Evolutionary conservation across 768 basidiomycete species (phyloP).

Genomic region (Leccinum incarnatum): DNA sequence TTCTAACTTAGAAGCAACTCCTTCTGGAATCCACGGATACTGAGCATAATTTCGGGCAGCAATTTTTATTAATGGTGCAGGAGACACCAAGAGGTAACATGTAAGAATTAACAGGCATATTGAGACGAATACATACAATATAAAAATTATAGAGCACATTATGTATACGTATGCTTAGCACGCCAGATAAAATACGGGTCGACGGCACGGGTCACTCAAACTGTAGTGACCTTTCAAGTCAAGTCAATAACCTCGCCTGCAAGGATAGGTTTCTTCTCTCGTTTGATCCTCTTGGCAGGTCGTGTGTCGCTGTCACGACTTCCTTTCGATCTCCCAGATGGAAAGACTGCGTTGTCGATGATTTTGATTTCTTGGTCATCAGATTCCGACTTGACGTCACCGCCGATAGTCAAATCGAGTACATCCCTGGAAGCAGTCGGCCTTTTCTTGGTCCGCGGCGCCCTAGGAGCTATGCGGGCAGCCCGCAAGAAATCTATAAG

Average conservation of each 20-base stretch:
- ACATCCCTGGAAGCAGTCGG: slow-evolving; percentile 6
- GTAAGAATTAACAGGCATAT: neutral
- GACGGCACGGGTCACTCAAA: neutral
- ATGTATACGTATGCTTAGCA: neutral
- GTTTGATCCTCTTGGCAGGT: slow-evolving; percentile 27
- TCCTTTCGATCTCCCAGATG: slow-evolving; percentile 4
- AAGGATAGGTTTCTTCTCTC: slow-evolving; percentile 16
- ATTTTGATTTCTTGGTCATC: slow-evolving; percentile 7
- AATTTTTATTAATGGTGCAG: neutral
- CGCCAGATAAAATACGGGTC: neutral
- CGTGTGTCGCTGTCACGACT: slow-evolving; percentile 1
- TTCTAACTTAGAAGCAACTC: neutral
- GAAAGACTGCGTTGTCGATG: slow-evolving; percentile 1
- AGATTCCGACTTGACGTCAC: slow-evolving; percentile 11
- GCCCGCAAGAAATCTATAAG: slow-evolving; percentile 27
- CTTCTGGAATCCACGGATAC: neutral
- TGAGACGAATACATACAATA: neutral
- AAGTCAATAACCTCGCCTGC: slow-evolving; percentile 31
- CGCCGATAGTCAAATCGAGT: slow-evolving; percentile 20
- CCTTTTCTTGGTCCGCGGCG: slow-evolving; percentile 1
- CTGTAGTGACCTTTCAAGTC: slow-evolving; percentile 20
- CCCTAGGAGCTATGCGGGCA: slow-evolving; percentile 25
- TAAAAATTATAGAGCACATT: neutral
- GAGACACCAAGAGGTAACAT: neutral
- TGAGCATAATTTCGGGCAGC: neutral